Percentiles rank a stretch among this genome's conserved stretches.
phyloP scores from a whole-genome alignment of 2,329 filamentous ascomycete genomes.

The Iodosphaeria phyllophila region DNA sequence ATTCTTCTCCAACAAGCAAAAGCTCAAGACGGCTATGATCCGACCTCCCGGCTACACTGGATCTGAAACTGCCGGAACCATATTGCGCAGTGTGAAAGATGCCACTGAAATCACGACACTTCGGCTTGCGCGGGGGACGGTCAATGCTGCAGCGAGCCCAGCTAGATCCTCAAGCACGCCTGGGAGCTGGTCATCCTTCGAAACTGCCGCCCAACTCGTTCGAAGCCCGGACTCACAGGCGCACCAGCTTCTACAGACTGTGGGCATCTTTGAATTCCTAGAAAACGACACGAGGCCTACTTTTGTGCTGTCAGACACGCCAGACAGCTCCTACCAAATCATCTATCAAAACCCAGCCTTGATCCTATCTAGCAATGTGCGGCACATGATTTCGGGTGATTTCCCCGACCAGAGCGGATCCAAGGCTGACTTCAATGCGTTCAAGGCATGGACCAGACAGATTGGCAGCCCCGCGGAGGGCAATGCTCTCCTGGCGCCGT shows the following conservation, averaged over 20 bases:
- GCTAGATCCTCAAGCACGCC: slow-evolving; percentile 29
- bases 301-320: slow-evolving; percentile 52
- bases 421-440: slow-evolving; percentile 34
- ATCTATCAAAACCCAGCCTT: slow-evolving; percentile 55
- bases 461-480: slow-evolving; percentile 31
- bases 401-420: slow-evolving; percentile 20
- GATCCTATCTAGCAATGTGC: slow-evolving; percentile 32
- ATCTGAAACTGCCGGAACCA: slow-evolving; percentile 23
- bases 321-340: too few species aligned
- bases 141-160: slow-evolving; percentile 27
- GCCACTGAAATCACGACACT: slow-evolving; percentile 32
- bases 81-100: slow-evolving; percentile 27
- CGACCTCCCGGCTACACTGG: slow-evolving; percentile 20
- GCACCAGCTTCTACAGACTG: slow-evolving; percentile 37
- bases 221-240: slow-evolving; percentile 31
- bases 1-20: slow-evolving; percentile 29
- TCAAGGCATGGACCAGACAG: slow-evolving; percentile 51
- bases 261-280: slow-evolving; percentile 53
- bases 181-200: slow-evolving; percentile 33
- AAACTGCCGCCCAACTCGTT: slow-evolving; percentile 28
- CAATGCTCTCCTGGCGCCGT: slow-evolving; percentile 31
- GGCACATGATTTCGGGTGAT: slow-evolving; percentile 35
- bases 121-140: slow-evolving; percentile 33
- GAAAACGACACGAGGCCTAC: slow-evolving; percentile 62
- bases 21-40: slow-evolving; percentile 14